These are phyloP conservation scores for Polyplosphaeria fusca DNA, from an alignment of 495 filamentous ascomycete species.

Conservation along the genomic window DNA sequence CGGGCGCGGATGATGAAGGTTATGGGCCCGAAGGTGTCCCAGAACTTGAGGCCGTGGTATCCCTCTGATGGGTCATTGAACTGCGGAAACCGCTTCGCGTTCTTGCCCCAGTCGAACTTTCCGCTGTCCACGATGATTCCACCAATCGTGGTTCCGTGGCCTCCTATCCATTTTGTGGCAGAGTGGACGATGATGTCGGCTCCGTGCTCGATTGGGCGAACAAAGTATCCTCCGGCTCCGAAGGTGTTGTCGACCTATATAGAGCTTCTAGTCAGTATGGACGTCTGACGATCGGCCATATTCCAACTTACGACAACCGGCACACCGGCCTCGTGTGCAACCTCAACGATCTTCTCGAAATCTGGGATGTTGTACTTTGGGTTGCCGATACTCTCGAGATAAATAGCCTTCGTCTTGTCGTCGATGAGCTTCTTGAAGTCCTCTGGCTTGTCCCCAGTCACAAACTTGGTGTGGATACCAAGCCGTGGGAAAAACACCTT, in stretches of 20 bases:
- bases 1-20: slow-evolving; percentile 79
- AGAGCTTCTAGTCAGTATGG: too few species aligned
- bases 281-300: slow-evolving; percentile 49
- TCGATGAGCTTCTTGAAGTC: slow-evolving; percentile 86
- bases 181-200: slow-evolving; percentile 90
- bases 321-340: slow-evolving; percentile 43
- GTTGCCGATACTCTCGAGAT: slow-evolving; percentile 94
- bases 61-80: slow-evolving; percentile 88
- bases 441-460: slow-evolving; percentile 75
- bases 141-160: slow-evolving; percentile 92
- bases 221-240: slow-evolving; percentile 89
- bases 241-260: slow-evolving; percentile 77
- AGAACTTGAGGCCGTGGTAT: slow-evolving; percentile 96
- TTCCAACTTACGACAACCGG: slow-evolving; percentile 62
- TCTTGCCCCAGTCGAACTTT: slow-evolving; percentile 94
- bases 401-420: slow-evolving; percentile 94
- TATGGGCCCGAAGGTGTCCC: slow-evolving; percentile 87
- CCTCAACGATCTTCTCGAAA: slow-evolving; percentile 40
- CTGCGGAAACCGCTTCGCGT: slow-evolving; percentile 86
- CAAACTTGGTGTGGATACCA: slow-evolving; percentile 88
- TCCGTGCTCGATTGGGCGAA: slow-evolving; percentile 86
- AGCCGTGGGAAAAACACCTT: slow-evolving; percentile 86
- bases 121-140: slow-evolving; percentile 89
- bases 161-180: slow-evolving; percentile 98
- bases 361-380: slow-evolving; percentile 81